These are phyloP conservation scores for Cladorrhinum sp. DNA, from an alignment of 2,329 filamentous ascomycete genomes.

Conservation along the genomic window DNA sequence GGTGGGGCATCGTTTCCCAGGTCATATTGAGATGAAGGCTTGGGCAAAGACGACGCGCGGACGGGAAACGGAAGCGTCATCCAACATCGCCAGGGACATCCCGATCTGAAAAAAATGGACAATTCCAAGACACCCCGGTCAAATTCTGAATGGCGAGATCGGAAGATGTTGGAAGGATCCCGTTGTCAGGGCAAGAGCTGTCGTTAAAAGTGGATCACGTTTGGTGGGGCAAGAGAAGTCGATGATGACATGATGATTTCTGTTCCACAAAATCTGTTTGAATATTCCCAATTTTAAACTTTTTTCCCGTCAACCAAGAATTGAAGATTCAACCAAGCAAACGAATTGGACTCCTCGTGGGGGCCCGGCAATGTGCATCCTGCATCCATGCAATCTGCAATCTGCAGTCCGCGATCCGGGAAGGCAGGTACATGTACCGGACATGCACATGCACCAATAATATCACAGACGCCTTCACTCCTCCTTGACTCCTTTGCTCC, in stretches of 20 bases:
- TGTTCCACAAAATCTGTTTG: background rate
- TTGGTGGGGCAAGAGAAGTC: background rate
- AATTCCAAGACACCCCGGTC: background rate
- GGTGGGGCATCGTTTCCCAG: background rate
- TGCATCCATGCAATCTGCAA: no score
- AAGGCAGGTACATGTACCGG: no score
- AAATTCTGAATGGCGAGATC: background rate
- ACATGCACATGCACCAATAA: no score
- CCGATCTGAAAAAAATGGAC: conserved; percentile 1
- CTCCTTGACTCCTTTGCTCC: no score
- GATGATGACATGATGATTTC: conserved; percentile 1
- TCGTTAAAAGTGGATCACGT: conserved; percentile 2
- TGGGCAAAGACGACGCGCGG: background rate
- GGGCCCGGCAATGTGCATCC: no score
- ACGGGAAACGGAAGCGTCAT: background rate
- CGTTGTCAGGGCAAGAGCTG: background rate
- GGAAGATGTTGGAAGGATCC: background rate
- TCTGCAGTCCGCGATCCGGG: no score
- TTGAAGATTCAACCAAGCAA: no score
- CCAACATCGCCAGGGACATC: background rate
- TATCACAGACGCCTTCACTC: no score
- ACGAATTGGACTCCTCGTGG: no score
- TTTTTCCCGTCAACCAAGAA: background rate
- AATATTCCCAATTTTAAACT: no score
- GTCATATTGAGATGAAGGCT: background rate